Base-by-base conservation (phyloP, 441 rosid genomes). In the Gossypium davidsonii region DNA sequence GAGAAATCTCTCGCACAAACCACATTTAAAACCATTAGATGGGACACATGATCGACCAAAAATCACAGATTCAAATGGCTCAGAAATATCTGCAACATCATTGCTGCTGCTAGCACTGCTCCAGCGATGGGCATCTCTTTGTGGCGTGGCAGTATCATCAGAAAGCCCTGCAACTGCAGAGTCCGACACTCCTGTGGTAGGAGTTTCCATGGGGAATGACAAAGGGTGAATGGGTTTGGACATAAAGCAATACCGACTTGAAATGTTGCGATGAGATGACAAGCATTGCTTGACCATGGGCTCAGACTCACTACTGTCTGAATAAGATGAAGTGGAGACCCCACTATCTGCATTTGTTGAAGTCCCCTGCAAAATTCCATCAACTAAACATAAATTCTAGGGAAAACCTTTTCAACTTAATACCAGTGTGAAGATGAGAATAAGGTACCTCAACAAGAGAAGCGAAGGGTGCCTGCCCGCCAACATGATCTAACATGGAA, bases 151-250 rank as follows among this genome's bases (percentile, higher is more conserved):
- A 76, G 68, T 65, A 72, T 78, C 79, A 26, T 79, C 81, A 3
- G 80, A 76, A 62, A 70, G 26, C 55, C 76, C 76, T 42, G 75
- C 49, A 74, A 59, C 56, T 1, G 67, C 28, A 25, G 71, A 37
- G 60, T 72, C 76, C 18, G 73, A 72, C 39, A 72, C 77, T 60
- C 78, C 89, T 74, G 61, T 60, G 21, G 26, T 42, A 67, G 77
- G 74, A 51, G 74, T 46, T 59, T 42, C 71, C 1, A 17, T 63
- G 55, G 86, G 80, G 61, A 86, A 79, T 70, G 82, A 81, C 78
- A 88, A 59, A 42, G 90, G 88, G 56, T 84, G 87, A 68, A 90
- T 79, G 7, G 92, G 89, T 68, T 90, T 90, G 77, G 91, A 81
- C 80, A 87, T 68, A 72, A 84, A 84, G 76, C 78, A 83, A 60